These are phyloP conservation scores for Prunus dulcis DNA, from an alignment of 306 rosid species.

Conservation along the genomic window DNA sequence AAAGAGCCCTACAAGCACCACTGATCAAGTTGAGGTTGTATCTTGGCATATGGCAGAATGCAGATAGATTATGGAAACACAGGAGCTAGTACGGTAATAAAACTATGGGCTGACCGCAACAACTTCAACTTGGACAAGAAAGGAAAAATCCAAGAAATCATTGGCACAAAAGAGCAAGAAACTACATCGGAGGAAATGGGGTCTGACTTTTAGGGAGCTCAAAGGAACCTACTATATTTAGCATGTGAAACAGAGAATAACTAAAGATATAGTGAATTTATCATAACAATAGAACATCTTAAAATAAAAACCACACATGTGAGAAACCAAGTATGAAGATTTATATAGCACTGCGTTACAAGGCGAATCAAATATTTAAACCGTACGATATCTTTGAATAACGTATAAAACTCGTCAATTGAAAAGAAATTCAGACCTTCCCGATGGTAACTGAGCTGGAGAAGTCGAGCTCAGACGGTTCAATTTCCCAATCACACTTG, in stretches of 20 bases:
- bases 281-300: not conserved
- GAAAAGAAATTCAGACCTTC: slow-evolving; percentile 50
- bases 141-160: not conserved
- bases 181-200: not conserved
- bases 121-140: not conserved
- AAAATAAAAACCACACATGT: not conserved
- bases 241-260: not conserved
- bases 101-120: not conserved
- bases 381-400: not conserved
- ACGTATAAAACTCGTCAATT: not conserved
- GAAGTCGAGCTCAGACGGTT: slow-evolving; percentile 90
- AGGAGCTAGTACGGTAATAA: not conserved
- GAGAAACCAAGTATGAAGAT: not conserved
- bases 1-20: slow-evolving; percentile 70
- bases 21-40: not conserved
- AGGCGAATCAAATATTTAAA: not conserved
- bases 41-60: not conserved
- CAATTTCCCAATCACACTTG: slow-evolving; percentile 99
- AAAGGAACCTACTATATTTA: not conserved
- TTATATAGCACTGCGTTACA: slow-evolving; percentile 3
- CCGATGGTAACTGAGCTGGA: slow-evolving; percentile 71
- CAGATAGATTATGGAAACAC: slow-evolving; percentile 6
- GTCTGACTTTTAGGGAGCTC: not conserved
- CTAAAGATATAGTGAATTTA: not conserved
- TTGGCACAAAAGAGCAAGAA: not conserved